Conservation (phyloP, 2,329 filamentous ascomycete genomes). For the Trichoderma gracile region DNA sequence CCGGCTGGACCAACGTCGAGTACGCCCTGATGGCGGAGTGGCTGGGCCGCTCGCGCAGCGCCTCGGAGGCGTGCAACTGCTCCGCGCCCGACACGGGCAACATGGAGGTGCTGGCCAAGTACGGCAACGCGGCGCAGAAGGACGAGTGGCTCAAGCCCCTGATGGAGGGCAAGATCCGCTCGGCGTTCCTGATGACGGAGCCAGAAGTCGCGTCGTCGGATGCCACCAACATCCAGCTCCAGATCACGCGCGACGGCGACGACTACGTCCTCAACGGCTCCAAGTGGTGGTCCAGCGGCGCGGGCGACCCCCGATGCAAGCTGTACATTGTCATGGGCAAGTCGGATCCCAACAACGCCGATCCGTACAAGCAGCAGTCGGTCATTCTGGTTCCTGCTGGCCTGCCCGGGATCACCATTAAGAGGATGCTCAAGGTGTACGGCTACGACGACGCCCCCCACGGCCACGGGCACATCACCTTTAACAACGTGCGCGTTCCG, state of each 20-base stretch:
- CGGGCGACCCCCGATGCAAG: slow-evolving; percentile 87
- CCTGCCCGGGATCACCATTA: slow-evolving; percentile 83
- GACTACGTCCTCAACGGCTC: slow-evolving; percentile 89
- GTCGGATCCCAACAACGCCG: slow-evolving; percentile 71
- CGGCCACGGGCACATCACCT: slow-evolving; percentile 89
- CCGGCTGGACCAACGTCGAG: slow-evolving; percentile 92
- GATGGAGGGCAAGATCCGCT: slow-evolving; percentile 81
- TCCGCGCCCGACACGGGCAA: slow-evolving; percentile 90
- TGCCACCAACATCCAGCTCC: slow-evolving; percentile 87
- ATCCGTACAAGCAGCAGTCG: slow-evolving; percentile 87
- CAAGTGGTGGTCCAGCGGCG: slow-evolving; percentile 99
- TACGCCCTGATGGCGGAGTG: slow-evolving; percentile 98
- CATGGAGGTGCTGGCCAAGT: slow-evolving; percentile 93
- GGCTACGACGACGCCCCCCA: slow-evolving; percentile 98
- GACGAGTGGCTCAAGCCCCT: slow-evolving; percentile 77
- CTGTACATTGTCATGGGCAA: slow-evolving; percentile 98
- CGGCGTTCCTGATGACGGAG: slow-evolving; percentile 93
- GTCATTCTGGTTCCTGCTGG: slow-evolving; percentile 84
- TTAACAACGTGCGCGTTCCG: slow-evolving; percentile 88
- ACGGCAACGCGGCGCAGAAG: slow-evolving; percentile 84
- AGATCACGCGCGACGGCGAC: slow-evolving; percentile 78
- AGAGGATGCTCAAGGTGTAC: slow-evolving; percentile 91
- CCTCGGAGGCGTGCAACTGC: slow-evolving; percentile 87
- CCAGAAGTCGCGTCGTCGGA: slow-evolving; percentile 85
- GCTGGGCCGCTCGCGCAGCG: slow-evolving; percentile 80